Percentiles rank a stretch among this genome's conserved stretches.
Evolutionary conservation across 1,284 basidiomycete genomes (phyloP).

Genomic region (Gomphus sp.): DNA sequence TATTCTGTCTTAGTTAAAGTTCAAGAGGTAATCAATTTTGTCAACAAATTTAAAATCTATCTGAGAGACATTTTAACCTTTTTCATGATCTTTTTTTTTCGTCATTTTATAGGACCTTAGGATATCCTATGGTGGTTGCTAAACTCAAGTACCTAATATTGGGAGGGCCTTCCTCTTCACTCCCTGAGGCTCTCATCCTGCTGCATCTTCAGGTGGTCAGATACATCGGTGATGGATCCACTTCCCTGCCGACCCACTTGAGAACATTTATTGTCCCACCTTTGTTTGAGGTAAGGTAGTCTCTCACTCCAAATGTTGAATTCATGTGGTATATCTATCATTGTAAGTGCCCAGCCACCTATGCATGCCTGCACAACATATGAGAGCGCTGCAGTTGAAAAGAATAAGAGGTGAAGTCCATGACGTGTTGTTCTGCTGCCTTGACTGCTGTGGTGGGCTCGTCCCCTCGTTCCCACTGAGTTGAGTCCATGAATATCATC

Average conservation of each 20-base stretch:
- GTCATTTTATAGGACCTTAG: not conserved
- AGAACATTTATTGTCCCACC: no score
- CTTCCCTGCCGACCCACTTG: no score
- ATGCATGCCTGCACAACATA: not conserved
- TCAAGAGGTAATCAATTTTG: no score
- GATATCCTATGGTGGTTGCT: not conserved
- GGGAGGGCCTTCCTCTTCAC: not conserved
- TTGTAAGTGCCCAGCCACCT: no score
- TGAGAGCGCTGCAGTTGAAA: not conserved
- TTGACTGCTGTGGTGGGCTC: not conserved
- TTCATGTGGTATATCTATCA: no score
- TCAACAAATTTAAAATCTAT: no score
- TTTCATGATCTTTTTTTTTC: not conserved
- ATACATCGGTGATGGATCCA: not conserved
- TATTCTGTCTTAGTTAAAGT: no score
- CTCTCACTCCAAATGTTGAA: no score
- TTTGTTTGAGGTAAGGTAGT: no score
- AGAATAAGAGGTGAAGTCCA: not conserved
- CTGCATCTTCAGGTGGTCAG: not conserved
- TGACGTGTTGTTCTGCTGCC: not conserved
- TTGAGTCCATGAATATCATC: not conserved
- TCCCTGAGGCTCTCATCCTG: not conserved
- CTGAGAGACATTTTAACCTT: no score
- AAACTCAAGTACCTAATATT: not conserved
- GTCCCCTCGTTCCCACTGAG: not conserved